Evolutionary conservation across 2,329 filamentous ascomycete species (phyloP).

Genomic region (Botryotinia globosa): DNA sequence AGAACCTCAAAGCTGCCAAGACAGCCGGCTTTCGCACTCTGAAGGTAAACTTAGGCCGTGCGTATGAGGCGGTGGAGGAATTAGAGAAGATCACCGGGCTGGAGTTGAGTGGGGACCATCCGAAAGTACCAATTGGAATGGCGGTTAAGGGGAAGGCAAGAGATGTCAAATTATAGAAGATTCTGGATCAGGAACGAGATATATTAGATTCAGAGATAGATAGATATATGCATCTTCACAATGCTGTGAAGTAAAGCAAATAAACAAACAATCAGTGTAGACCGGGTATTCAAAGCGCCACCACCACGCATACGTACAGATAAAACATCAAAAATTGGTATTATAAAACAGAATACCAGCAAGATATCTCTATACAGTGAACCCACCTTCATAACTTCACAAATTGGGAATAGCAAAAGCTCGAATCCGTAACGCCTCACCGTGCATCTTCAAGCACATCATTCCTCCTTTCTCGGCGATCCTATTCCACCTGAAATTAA

Average conservation of each 20-base stretch:
- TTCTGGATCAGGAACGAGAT: neutral
- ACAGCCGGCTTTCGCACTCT: slow-evolving; percentile 75
- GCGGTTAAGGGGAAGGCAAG: slow-evolving; percentile 20
- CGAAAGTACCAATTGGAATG: slow-evolving; percentile 29
- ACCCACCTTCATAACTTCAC: slow-evolving; percentile 16
- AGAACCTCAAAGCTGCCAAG: slow-evolving; percentile 81
- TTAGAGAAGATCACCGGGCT: slow-evolving; percentile 75
- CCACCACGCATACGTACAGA: neutral
- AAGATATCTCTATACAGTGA: slow-evolving; percentile 9
- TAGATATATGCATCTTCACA: neutral
- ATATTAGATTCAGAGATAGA: neutral
- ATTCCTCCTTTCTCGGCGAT: slow-evolving; percentile 17
- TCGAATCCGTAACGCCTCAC: slow-evolving; percentile 7
- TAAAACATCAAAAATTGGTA: neutral
- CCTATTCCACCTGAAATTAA: slow-evolving; percentile 48
- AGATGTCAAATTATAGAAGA: slow-evolving; percentile 4
- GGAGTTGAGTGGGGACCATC: slow-evolving; percentile 43
- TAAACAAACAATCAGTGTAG: neutral
- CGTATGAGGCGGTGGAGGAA: slow-evolving; percentile 77
- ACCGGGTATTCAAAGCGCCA: neutral
- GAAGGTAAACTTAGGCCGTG: slow-evolving; percentile 76
- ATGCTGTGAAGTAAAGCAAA: neutral
- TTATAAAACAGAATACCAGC: neutral
- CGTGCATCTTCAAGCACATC: neutral
- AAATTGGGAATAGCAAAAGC: slow-evolving; percentile 3